Conservation (phyloP, 768 basidiomycete species). For the Agaricus sinodeliciosus region DNA sequence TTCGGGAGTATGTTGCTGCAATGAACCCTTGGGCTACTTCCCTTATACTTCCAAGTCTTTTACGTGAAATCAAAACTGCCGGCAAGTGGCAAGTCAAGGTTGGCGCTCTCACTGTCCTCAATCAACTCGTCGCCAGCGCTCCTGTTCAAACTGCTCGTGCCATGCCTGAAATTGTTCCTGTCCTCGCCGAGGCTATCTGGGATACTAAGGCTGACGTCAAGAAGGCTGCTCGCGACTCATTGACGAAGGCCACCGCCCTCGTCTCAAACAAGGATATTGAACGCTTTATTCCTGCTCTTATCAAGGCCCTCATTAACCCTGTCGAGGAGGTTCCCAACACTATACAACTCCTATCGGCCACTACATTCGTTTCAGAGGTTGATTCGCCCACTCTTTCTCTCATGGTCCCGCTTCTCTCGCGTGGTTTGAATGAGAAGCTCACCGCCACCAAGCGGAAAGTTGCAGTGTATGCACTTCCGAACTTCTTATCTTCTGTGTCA, state of each 20-base stretch:
- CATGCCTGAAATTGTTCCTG: slow-evolving; percentile 91
- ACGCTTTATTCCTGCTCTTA: slow-evolving; percentile 95
- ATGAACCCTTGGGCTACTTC: slow-evolving; percentile 89
- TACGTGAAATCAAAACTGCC: slow-evolving; percentile 90
- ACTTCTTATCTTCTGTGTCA: slow-evolving; percentile 14
- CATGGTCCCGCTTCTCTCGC: slow-evolving; percentile 92
- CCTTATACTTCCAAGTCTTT: slow-evolving; percentile 79
- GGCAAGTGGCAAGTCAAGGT: slow-evolving; percentile 98
- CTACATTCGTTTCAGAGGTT: slow-evolving; percentile 99
- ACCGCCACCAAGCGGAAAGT: slow-evolving; percentile 97
- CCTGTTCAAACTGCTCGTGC: slow-evolving; percentile 80
- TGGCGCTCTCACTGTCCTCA: slow-evolving; percentile 72
- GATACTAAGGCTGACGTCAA: slow-evolving; percentile 98
- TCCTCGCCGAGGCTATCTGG: slow-evolving; percentile 96
- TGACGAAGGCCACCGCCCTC: slow-evolving; percentile 90
- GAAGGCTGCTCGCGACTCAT: slow-evolving; percentile 92
- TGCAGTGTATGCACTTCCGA: slow-evolving; percentile 64
- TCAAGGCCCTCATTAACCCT: slow-evolving; percentile 97
- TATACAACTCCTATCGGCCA: slow-evolving; percentile 91
- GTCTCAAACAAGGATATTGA: slow-evolving; percentile 98
- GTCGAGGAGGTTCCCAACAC: slow-evolving; percentile 98
- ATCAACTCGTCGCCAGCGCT: slow-evolving; percentile 82
- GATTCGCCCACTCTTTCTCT: slow-evolving; percentile 95
- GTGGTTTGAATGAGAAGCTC: slow-evolving; percentile 91
- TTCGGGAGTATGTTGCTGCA: slow-evolving; percentile 62